Conservation (phyloP, 495 filamentous ascomycete species). For the Aspergillus sclerotioniger region DNA sequence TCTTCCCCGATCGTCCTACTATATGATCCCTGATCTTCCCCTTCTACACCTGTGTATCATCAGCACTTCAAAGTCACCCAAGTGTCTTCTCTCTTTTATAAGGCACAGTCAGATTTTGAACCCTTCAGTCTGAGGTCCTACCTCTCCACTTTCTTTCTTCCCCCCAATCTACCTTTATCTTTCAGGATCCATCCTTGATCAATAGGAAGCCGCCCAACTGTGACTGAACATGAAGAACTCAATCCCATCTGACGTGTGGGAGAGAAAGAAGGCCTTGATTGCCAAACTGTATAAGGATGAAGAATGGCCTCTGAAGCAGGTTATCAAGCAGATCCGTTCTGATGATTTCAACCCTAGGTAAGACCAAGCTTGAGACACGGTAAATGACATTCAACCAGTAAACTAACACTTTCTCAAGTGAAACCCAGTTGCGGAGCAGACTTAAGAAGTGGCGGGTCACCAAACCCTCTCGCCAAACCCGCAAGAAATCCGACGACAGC, state of each 20-base stretch:
- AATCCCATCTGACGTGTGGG: conserved; percentile 49
- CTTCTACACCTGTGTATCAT: neutral
- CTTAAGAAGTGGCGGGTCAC: conserved; percentile 52
- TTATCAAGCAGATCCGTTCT: conserved; percentile 49
- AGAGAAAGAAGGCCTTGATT: conserved; percentile 49
- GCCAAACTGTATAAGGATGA: conserved; percentile 49
- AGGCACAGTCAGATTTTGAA: neutral
- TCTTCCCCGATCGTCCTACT: conserved; percentile 8
- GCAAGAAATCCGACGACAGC: conserved; percentile 40
- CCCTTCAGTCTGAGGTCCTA: neutral
- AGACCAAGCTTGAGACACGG: neutral
- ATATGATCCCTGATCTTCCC: neutral
- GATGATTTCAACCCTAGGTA: conserved; percentile 51
- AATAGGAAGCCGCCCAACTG: too few relatives aligned
- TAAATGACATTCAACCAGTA: neutral
- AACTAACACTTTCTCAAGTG: conserved; percentile 23
- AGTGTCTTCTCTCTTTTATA: neutral
- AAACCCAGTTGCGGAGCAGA: conserved; percentile 47
- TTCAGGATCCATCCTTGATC: neutral
- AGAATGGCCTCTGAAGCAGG: conserved; percentile 50
- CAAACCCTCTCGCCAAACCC: conserved; percentile 47
- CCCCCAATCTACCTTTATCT: conserved; percentile 7
- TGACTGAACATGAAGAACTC: conserved; percentile 43
- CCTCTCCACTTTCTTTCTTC: neutral
- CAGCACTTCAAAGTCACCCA: neutral